These are phyloP conservation scores for Metschnikowia corniflorae DNA, from an alignment of 805 yeast species.

Conservation along the genomic window DNA sequence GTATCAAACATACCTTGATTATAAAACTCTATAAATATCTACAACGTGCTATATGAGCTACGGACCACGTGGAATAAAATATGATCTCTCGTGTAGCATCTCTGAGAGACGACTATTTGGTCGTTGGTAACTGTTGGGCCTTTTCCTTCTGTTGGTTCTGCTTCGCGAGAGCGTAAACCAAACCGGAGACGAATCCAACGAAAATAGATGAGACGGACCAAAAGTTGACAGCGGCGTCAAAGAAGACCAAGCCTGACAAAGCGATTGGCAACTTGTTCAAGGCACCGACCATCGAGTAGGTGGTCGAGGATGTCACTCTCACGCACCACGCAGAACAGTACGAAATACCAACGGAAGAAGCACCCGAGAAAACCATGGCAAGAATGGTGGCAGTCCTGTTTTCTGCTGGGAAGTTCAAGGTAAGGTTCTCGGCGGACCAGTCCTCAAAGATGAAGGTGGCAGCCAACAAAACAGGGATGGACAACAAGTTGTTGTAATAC, in stretches of 20 bases:
- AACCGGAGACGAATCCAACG: constrained; percentile 92
- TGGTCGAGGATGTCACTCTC: constrained; percentile 96
- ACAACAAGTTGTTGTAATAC: constrained; percentile 94
- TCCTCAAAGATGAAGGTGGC: constrained; percentile 81
- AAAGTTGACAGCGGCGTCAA: constrained; percentile 92
- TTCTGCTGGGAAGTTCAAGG: constrained; percentile 72
- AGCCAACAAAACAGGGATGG: constrained; percentile 81
- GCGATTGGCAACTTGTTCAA: constrained; percentile 97
- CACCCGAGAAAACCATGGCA: constrained; percentile 89
- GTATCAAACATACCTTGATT: too few species aligned
- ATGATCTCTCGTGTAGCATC: not conserved
- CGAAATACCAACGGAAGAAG: constrained; percentile 93
- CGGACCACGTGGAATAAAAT: not conserved
- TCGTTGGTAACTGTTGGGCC: constrained; percentile 30
- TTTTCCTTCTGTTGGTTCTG: constrained; percentile 69
- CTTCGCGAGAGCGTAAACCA: constrained; percentile 93
- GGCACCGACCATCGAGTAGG: constrained; percentile 99
- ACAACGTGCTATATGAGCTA: not conserved
- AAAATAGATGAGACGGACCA: constrained; percentile 86
- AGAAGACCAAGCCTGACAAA: constrained; percentile 88
- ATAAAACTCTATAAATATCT: constrained; percentile 3
- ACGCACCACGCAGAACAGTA: constrained; percentile 99
- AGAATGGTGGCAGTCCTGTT: constrained; percentile 64
- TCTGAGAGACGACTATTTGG: constrained; percentile 11
- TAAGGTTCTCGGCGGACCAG: constrained; percentile 83